These are phyloP conservation scores for Pisolithus thermaeus DNA, from an alignment of 1,284 basidiomycete species.

Conservation along the genomic window DNA sequence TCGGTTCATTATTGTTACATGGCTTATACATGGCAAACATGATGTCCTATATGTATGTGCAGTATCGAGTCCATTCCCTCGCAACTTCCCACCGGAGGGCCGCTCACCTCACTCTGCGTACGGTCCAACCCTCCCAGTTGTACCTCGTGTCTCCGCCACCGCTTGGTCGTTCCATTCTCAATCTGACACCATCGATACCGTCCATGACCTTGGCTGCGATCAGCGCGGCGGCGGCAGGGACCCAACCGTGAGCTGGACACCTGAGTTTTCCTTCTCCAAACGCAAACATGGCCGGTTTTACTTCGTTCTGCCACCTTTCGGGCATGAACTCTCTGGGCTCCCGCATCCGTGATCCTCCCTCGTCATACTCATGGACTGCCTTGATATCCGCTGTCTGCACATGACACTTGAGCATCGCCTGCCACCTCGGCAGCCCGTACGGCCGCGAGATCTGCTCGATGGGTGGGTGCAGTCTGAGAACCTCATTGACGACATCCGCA, in stretches of 20 bases:
- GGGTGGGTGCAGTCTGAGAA: slow-evolving; percentile 42
- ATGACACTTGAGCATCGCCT: slow-evolving; percentile 9
- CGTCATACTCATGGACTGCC: slow-evolving; percentile 30
- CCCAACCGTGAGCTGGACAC: slow-evolving; percentile 43
- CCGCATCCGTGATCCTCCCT: slow-evolving; percentile 33
- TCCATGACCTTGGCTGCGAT: slow-evolving; percentile 39
- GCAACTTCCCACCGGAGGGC: too few relatives aligned
- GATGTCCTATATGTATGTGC: too few relatives aligned
- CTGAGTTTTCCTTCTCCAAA: slow-evolving; percentile 38
- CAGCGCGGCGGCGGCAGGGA: slow-evolving; percentile 41
- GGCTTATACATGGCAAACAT: too few relatives aligned
- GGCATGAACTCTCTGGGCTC: slow-evolving; percentile 31
- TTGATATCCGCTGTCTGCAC: slow-evolving; percentile 35
- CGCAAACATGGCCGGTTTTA: slow-evolving; percentile 25
- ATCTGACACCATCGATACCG: slow-evolving; percentile 23
- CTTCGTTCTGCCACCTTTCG: slow-evolving; percentile 12
- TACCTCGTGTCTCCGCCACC: background rate
- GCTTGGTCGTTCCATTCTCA: slow-evolving; percentile 18
- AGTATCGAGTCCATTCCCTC: too few relatives aligned
- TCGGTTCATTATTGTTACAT: too few relatives aligned
- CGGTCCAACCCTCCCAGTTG: slow-evolving; percentile 19
- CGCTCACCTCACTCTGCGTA: slow-evolving; percentile 2
- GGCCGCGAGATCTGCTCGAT: slow-evolving; percentile 37
- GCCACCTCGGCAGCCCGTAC: slow-evolving; percentile 12
- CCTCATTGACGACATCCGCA: slow-evolving; percentile 37